Conservation (phyloP, 129 eudicot species). For the Centrapalus pauciflorus region DNA sequence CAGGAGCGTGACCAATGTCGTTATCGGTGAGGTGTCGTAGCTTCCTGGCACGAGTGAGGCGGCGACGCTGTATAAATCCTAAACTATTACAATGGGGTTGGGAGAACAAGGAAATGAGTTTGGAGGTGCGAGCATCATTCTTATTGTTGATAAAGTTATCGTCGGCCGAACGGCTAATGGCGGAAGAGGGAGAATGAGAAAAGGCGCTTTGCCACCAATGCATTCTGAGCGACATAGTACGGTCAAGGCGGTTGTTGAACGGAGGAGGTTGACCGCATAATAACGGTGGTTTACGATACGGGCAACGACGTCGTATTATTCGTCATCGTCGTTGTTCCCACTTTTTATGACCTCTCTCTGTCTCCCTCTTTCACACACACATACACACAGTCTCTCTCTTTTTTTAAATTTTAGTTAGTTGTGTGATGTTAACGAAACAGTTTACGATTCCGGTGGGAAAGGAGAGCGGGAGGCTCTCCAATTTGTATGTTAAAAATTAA, state of each 20-base stretch:
- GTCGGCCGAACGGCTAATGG: slow-evolving; percentile 10
- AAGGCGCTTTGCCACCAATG: slow-evolving; percentile 47
- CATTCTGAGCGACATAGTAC: slow-evolving; percentile 19
- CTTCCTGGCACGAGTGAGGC: slow-evolving; percentile 24
- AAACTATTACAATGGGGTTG: not conserved
- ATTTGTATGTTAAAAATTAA: not conserved
- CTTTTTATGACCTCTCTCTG: not conserved
- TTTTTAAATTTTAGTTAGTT: not conserved
- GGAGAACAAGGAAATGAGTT: slow-evolving; percentile 6
- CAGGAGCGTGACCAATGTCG: slow-evolving; percentile 9
- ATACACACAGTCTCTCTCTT: slow-evolving; percentile 2
- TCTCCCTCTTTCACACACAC: not conserved
- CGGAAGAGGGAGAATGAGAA: slow-evolving; percentile 16
- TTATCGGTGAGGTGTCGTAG: slow-evolving; percentile 14
- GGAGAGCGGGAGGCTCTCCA: slow-evolving; percentile 1
- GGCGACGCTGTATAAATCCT: slow-evolving; percentile 4
- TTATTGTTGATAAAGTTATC: not conserved
- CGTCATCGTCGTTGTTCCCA: not conserved
- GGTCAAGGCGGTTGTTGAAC: not conserved
- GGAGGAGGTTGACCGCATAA: not conserved
- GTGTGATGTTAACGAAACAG: not conserved
- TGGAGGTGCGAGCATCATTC: not conserved
- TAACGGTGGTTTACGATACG: not conserved
- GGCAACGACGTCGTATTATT: not conserved
- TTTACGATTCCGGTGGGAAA: not conserved